Evolutionary conservation across 2,329 filamentous ascomycete genomes (phyloP).

Genomic region (Zasmidium angulare): DNA sequence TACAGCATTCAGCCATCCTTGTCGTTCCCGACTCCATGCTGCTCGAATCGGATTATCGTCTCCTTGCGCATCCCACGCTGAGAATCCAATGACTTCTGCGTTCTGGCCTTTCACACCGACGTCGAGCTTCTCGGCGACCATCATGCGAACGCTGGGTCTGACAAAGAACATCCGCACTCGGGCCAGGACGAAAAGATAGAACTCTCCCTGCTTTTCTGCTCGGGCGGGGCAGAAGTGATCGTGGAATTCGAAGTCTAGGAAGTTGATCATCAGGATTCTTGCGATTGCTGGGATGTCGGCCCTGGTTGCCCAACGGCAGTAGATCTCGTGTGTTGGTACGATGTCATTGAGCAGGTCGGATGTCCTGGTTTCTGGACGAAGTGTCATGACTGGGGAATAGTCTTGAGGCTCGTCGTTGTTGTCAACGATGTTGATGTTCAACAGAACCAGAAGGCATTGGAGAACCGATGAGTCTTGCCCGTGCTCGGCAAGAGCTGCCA

Average conservation of each 20-base stretch:
- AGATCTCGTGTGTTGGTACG: slow-evolving; percentile 1
- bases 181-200: slow-evolving; percentile 14
- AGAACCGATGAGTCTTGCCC: too few relatives aligned
- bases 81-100: slow-evolving; percentile 17
- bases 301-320: slow-evolving; percentile 20
- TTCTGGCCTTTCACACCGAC: slow-evolving; percentile 7
- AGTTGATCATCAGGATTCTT: slow-evolving; percentile 2
- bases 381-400: too few relatives aligned
- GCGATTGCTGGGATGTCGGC: slow-evolving; percentile 19
- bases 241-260: slow-evolving; percentile 16
- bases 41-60: slow-evolving; percentile 11
- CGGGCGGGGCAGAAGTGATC: slow-evolving; percentile 19
- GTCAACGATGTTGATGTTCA: too few relatives aligned
- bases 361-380: neutral
- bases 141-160: slow-evolving; percentile 16
- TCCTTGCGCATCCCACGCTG: slow-evolving; percentile 19
- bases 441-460: too few relatives aligned
- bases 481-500: too few relatives aligned
- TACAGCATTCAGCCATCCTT: slow-evolving; percentile 3
- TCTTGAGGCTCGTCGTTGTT: too few relatives aligned
- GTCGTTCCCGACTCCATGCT: slow-evolving; percentile 11
- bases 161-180: slow-evolving; percentile 21
- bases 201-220: slow-evolving; percentile 14
- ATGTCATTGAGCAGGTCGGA: neutral
- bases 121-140: slow-evolving; percentile 18